Base-by-base conservation (phyloP, 1,139 yeast genomes). In the Yamadazyma friedrichii region DNA sequence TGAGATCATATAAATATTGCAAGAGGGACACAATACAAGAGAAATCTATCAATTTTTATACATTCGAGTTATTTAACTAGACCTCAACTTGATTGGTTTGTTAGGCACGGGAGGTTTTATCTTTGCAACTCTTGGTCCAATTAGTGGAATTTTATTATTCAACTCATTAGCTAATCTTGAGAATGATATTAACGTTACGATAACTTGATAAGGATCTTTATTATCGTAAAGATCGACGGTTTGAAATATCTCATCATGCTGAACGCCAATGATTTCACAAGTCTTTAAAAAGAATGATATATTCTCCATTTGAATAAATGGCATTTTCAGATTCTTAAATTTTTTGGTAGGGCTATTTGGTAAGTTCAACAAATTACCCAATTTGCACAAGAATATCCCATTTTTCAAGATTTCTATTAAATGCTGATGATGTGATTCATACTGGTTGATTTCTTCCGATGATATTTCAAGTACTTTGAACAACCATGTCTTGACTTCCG, bases 221-320 rank as follows among this genome's bases (percentile, higher is more conserved):
- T 65, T 61, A 54, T 88, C 96, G 52, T 66, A 88, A 44, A 88
- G 66, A 56, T 88, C 96, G 6, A 85, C 77, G 0, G 96, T 88
- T 51, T 85, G 93, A 56, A 88, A 88, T 36, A 85, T 65, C 56
- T 88, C 96, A 55, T 87, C 91, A 48, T 85, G 88, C 4, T 93
- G 88, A 3, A 88, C 82, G 1, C 94, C 93, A 35, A 83, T 65
- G 3, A 55, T 39, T 46, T 79, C 74, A 41, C 88, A 80, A 38
- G 83, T 77, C 12, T 69, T 62, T 28, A 88, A 64, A 55, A 88
- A 88, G 47, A 80, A 76, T 33, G 88, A 81, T 31, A 88, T 87
- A 54, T 88, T 88, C 56, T 88, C 96, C 95, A 88, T 88, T 64
- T 84, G 88, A 9, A 87, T 81, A 61, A 88, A 88, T 2, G 96